Percentiles rank a stretch among this genome's conserved stretches.
Conservation (phyloP, 139 green algal species). For the Micractinium sp. region DNA sequence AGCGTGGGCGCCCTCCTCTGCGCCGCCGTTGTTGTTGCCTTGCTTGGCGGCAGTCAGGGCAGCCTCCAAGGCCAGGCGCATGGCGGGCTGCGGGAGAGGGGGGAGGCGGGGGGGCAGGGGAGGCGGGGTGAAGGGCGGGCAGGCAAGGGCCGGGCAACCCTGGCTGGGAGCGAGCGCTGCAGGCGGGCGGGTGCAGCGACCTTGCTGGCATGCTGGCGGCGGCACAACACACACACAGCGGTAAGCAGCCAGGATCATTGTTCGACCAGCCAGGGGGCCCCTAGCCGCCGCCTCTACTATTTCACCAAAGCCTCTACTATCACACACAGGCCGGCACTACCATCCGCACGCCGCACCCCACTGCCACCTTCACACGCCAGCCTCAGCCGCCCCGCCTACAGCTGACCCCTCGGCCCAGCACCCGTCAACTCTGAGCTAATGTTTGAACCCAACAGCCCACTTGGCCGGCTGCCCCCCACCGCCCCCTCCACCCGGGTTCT, state of each 20-base stretch:
- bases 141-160: background rate
- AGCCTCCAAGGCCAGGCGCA: slow-evolving; percentile 1
- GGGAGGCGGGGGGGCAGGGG: background rate
- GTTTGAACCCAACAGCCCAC: background rate
- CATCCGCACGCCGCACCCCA: too few relatives aligned
- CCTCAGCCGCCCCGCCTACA: too few relatives aligned
- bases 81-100: background rate
- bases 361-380: background rate
- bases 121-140: background rate
- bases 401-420: background rate
- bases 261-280: too few relatives aligned
- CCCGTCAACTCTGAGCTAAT: background rate
- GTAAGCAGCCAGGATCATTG: too few relatives aligned
- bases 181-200: background rate
- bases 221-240: background rate
- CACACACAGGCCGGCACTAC: too few relatives aligned
- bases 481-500: background rate
- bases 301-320: too few relatives aligned
- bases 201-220: background rate
- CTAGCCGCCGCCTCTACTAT: too few relatives aligned
- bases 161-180: background rate
- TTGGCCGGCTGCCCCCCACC: background rate
- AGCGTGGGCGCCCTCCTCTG: too few relatives aligned
- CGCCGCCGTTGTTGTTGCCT: background rate
- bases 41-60: slow-evolving; percentile 10